phyloP scores from a whole-genome alignment of 345 rosid species.

The Arabis alpina region DNA sequence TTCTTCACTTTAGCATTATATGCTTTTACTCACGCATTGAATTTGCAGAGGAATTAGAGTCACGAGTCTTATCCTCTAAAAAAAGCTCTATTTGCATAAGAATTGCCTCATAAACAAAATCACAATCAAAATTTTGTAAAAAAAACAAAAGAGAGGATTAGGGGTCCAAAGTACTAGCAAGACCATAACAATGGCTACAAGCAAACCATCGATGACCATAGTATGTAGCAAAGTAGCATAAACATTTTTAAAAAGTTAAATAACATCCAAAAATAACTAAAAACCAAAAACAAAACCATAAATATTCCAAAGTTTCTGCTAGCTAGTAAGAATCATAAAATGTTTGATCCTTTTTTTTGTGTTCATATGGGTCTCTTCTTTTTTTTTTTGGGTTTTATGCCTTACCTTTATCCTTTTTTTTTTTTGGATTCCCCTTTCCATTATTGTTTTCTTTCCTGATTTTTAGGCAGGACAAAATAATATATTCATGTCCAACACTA shows the following conservation, averaged over 20 bases:
- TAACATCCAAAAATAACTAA: constrained; percentile 37
- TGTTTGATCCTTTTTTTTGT: constrained; percentile 38
- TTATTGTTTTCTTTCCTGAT: constrained; percentile 39
- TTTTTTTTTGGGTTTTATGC: constrained; percentile 33
- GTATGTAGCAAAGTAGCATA: constrained; percentile 29
- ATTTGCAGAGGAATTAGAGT: constrained; percentile 3
- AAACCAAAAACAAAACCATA: constrained; percentile 31
- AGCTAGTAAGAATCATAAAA: constrained; percentile 38
- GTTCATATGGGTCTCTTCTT: constrained; percentile 26
- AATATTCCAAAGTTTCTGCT: constrained; percentile 34
- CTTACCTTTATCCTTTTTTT: constrained; percentile 11
- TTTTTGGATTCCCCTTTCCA: constrained; percentile 25
- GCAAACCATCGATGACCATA: constrained; percentile 28
- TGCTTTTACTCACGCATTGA: not conserved
- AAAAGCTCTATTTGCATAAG: too few species aligned
- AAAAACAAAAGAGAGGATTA: not conserved
- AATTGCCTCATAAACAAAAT: not conserved
- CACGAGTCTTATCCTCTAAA: too few species aligned
- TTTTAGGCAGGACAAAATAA: constrained; percentile 39
- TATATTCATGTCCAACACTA: constrained; percentile 33
- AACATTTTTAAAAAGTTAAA: constrained; percentile 16
- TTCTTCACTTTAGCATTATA: constrained; percentile 1
- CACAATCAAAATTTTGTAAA: not conserved
- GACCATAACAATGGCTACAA: constrained; percentile 33
- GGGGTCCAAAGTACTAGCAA: constrained; percentile 13